Evolutionary conservation across 106 monocot species (phyloP), one percentile per base, ranked within the genome.

Genomic region (Amphibolis antarctica): DNA sequence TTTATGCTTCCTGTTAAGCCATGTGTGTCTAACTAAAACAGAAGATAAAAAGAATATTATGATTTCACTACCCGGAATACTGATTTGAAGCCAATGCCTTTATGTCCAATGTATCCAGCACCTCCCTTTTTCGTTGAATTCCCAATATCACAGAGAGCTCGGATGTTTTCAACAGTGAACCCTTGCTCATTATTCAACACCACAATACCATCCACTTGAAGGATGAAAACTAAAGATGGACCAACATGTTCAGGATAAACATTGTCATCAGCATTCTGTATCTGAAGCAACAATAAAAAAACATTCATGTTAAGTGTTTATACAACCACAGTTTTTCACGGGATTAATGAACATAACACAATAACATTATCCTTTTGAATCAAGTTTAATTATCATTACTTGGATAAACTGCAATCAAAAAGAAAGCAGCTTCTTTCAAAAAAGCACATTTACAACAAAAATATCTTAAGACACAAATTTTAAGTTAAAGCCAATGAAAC

Each of bases 191-290:
- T 98, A 60, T 98, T 98, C 65, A 98, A 65, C 27, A 98, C 79
- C 63, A 85, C 67, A 28, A 98, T 85, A 46, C 86, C 82, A 68
- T 64, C 46, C 25, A 76, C 76, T 36, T 88, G 85, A 66, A 98
- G 98, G 80, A 98, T 91, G 69, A 98, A 98, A 9, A 80, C 71
- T 56, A 98, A 66, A 46, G 91, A 72, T 13, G 98, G 98, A 27
- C 82, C 91, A 60, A 77, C 91, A 65, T 74, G 30, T 72, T 79
- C 70, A 18, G 66, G 69, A 52, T 98, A 98, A 20, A 64, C 69
- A 62, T 98, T 98, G 59, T 98, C 98, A 81, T 98, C 98, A 49
- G 98, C 98, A 83, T 98, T 98, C 74, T 98, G 98, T 63, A 98
- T 85, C 98, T 98, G 75, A 51, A 65, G 42, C 49, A 71, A 63